Evolutionary conservation across 1,139 yeast genomes (phyloP).

Genomic region (Sporopachydermia cereana): DNA sequence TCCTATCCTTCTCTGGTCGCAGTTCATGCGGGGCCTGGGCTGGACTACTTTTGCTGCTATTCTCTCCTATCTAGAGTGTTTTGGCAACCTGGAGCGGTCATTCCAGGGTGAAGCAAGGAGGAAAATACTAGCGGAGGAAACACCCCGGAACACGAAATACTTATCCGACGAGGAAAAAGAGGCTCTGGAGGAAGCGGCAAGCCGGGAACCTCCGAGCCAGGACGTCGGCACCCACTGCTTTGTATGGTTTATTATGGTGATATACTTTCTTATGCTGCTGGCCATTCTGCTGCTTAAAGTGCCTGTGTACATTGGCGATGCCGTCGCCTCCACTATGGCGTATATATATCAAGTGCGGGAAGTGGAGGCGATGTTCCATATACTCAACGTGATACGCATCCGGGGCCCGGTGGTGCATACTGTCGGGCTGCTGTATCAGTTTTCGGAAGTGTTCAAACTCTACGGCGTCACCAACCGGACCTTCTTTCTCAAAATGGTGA

Average conservation of each 20-base stretch:
- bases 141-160: neutral
- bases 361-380: neutral
- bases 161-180: conserved; percentile 1
- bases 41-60: neutral
- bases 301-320: neutral
- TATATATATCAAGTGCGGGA: neutral
- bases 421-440: neutral
- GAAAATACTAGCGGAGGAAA: neutral
- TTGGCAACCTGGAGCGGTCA: neutral
- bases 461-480: neutral
- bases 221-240: neutral
- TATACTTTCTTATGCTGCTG: neutral
- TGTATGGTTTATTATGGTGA: neutral
- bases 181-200: neutral
- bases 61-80: neutral
- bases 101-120: neutral
- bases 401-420: neutral
- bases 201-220: neutral
- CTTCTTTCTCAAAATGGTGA: neutral
- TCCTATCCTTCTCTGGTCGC: neutral
- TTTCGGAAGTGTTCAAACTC: neutral
- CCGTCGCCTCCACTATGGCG: neutral
- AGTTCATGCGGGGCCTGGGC: neutral
- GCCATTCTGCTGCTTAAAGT: neutral
- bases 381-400: neutral